Evolutionary conservation across 164 flowering plant genomes (phyloP).

Genomic region (Aristolochia californica): DNA sequence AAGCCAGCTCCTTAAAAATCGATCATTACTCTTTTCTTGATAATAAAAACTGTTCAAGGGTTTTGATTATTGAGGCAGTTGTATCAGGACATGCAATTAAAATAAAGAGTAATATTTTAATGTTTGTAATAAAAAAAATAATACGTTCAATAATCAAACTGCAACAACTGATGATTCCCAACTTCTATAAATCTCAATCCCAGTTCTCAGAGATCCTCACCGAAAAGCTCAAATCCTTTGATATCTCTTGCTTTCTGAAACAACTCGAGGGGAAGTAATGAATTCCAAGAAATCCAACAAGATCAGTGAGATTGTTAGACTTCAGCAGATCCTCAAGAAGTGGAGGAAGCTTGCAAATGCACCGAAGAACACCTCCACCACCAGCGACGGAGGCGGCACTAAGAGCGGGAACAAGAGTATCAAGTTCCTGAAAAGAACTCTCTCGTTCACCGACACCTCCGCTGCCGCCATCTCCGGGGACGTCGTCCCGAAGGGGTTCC

Average conservation of each 20-base stretch:
- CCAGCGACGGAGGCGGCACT: neutral
- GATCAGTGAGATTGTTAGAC: slow-evolving; percentile 80
- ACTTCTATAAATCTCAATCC: slow-evolving; percentile 18
- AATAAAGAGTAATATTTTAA: no score
- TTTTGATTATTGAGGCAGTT: slow-evolving; percentile 39
- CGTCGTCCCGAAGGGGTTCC: slow-evolving; percentile 59
- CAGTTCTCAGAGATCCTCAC: slow-evolving; percentile 5
- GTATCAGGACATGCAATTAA: slow-evolving; percentile 22
- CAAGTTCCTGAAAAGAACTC: slow-evolving; percentile 63
- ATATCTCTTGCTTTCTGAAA: slow-evolving; percentile 6
- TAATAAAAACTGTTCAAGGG: slow-evolving; percentile 17
- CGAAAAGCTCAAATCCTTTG: neutral
- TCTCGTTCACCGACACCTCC: slow-evolving; percentile 47
- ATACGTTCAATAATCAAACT: no score
- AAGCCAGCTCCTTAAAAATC: slow-evolving; percentile 12
- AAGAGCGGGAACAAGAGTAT: slow-evolving; percentile 27
- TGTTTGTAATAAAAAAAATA: neutral
- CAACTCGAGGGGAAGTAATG: slow-evolving; percentile 18
- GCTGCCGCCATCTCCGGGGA: slow-evolving; percentile 5
- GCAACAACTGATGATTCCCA: slow-evolving; percentile 9
- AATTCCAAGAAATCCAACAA: slow-evolving; percentile 74
- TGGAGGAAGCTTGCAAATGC: slow-evolving; percentile 72
- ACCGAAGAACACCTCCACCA: slow-evolving; percentile 20
- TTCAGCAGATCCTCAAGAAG: slow-evolving; percentile 74
- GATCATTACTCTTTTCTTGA: slow-evolving; percentile 11